Base-by-base conservation (phyloP, 345 rosid genomes). In the Iberis pinnata region DNA sequence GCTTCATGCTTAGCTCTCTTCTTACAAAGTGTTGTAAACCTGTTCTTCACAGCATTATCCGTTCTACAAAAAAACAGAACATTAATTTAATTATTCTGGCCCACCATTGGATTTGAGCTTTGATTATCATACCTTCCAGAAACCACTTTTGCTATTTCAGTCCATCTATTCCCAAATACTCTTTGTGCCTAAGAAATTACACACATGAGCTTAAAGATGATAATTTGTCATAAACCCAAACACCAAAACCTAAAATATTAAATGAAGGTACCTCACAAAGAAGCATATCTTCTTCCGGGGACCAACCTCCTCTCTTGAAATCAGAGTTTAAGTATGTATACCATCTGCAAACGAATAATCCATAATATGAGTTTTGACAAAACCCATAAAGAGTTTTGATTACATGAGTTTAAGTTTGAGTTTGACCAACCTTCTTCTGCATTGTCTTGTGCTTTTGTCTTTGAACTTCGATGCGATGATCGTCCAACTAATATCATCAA, bases 291-390 rank as follows among this genome's bases (percentile, higher is more conserved):
- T 85, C 97, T 63, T 88, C 95, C 8, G 95, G 95, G 44, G 95
- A 83, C 96, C 98, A 92, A 52, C 98, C 96, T 15, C 98, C 97
- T 69, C 81, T 85, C 70, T 92, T 88, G 80, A 92, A 88, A 66
- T 92, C 98, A 19, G 98, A 81, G 63, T 88, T 92, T 67, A 92
- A 70, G 55, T 92, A 92, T 39, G 97, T 92, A 67, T 80, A 88
- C 97, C 98, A 88, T 81, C 96, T 88, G 72, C 61, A 54, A 41
- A 41, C 48, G 53, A 19, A 38, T 4, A 9, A 6, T 44, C 13
- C 46, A 46, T 32, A 33, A 32, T 0, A 5, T 1, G 12, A 31
- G 20, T 38, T 51, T 19, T 12, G 18, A 29, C 0, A 17, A 42
- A 56, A 42, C 9, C 32, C 43, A 53, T 43, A 53, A 18, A 38